Base-by-base conservation (phyloP, 2,329 filamentous ascomycete genomes). In the Sporothrix variecibatus region DNA sequence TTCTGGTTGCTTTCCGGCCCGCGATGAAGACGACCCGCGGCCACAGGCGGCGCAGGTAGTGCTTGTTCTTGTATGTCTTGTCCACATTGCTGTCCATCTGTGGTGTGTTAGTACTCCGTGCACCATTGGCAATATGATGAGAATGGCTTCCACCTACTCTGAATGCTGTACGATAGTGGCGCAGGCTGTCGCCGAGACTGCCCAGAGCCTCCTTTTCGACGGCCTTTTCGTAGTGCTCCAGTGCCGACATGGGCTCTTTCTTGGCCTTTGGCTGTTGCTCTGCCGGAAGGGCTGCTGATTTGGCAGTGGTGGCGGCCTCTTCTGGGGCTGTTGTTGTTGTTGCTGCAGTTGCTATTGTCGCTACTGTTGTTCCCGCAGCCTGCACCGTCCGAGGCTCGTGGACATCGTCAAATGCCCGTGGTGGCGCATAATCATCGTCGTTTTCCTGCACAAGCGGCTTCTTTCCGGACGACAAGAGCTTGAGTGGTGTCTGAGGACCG, bases 151-250 rank as follows among this genome's bases (percentile, higher is more conserved):
- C 26, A 72, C 86, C 74, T 83, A 95, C 94, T 81, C 92, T 90
- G 81, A 97, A 98, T 0, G 96, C 96, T 81, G 92, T 94, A 65
- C 96, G 90, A 82, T 99, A 99, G 70, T 97, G 87, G 77, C 89
- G 90, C 73, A 99, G 82, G 80, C 95, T 98, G 76, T 98, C 95
- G 5, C 95, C 94, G 70, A 98, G 86, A 76, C 90, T 96, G 0
- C 96, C 96, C 78, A 93, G 89, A 0, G 87, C 89, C 83, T 99
- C 96, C 82, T 91, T 94, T 82, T 97, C 93, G 73, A 97, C 95
- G 3, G 95, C 96, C 80, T 89, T 90, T 81, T 98, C 96, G 79
- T 96, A 98, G 81, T 97, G 93, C 78, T 98, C 96, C 20, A 99
- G 83, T 0, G 96, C 96, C 12, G 95, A 93, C 28, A 86, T 85